These are phyloP conservation scores for Perkinsus olseni DNA, from an alignment of 169 alveolate genomes.

Conservation along the genomic window DNA sequence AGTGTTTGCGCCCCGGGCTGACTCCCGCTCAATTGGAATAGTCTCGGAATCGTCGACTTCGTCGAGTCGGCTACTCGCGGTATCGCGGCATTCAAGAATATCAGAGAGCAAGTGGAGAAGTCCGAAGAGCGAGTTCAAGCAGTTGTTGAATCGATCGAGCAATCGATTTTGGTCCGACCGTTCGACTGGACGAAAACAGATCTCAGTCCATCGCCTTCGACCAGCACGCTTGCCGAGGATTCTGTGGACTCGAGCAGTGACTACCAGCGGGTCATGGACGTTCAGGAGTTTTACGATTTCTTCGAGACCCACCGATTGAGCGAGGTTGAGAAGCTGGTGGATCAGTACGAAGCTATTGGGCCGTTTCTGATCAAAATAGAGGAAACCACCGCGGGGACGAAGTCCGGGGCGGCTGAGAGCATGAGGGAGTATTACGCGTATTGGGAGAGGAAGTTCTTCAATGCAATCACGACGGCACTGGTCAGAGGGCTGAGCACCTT, in stretches of 20 bases:
- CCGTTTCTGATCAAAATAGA: constrained; percentile 73
- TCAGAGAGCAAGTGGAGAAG: constrained; percentile 74
- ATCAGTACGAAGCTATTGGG: constrained; percentile 72
- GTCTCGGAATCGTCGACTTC: constrained; percentile 78
- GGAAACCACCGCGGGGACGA: constrained; percentile 73
- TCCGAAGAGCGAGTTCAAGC: constrained; percentile 70
- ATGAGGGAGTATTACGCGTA: constrained; percentile 77
- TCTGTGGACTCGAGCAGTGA: constrained; percentile 26
- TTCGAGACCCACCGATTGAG: constrained; percentile 72
- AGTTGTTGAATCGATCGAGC: constrained; percentile 66
- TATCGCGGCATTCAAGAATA: constrained; percentile 61
- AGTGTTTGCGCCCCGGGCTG: constrained; percentile 68
- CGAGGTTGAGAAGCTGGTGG: constrained; percentile 62
- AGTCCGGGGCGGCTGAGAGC: constrained; percentile 56
- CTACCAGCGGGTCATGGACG: constrained; percentile 9
- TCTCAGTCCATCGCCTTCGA: background rate
- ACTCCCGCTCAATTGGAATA: constrained; percentile 80
- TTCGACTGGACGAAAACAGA: constrained; percentile 58
- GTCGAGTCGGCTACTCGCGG: constrained; percentile 67
- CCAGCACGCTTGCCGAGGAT: background rate
- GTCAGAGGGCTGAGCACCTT: constrained; percentile 62
- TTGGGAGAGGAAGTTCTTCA: constrained; percentile 84
- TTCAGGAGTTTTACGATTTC: constrained; percentile 61
- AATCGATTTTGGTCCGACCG: constrained; percentile 66
- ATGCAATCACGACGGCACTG: constrained; percentile 79